Evolutionary conservation across 1,284 basidiomycete species (phyloP).

Genomic region (Ceratobasidium sp.): DNA sequence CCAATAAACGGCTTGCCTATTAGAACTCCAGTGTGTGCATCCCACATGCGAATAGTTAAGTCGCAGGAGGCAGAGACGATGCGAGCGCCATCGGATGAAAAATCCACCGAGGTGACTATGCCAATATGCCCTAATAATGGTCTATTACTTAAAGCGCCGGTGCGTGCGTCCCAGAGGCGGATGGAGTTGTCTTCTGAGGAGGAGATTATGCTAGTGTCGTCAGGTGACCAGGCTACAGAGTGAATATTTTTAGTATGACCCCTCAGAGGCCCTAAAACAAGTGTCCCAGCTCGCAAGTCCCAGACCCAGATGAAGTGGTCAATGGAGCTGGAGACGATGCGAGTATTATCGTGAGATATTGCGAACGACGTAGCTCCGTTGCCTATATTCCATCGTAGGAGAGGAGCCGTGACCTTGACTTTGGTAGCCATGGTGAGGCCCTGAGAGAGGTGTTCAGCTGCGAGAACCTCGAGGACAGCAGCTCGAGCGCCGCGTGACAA

Average conservation of each 20-base stretch:
- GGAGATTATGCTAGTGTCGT: neutral
- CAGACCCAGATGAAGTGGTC: neutral
- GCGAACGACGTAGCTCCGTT: neutral
- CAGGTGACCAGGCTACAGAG: neutral
- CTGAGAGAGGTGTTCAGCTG: too few relatives aligned
- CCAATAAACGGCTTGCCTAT: neutral
- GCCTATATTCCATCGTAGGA: neutral
- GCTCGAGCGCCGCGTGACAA: too few relatives aligned
- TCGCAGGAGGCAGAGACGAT: conserved; percentile 1
- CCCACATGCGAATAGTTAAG: neutral
- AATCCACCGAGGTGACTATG: neutral
- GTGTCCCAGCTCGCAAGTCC: neutral
- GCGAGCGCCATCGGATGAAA: neutral
- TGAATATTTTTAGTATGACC: neutral
- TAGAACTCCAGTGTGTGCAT: neutral
- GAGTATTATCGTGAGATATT: neutral
- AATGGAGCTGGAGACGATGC: neutral
- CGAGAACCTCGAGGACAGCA: too few relatives aligned
- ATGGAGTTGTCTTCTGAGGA: neutral
- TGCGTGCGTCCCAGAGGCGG: neutral
- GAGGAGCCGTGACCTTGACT: too few relatives aligned
- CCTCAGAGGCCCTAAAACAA: neutral
- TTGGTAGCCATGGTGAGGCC: too few relatives aligned
- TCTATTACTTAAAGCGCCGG: too few relatives aligned
- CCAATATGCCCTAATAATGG: neutral